Percentiles rank a stretch among this genome's conserved stretches.
These are phyloP conservation scores for Ophiosphaerella herpotricha DNA, from an alignment of 2,329 filamentous ascomycete genomes.

Conservation along the genomic window DNA sequence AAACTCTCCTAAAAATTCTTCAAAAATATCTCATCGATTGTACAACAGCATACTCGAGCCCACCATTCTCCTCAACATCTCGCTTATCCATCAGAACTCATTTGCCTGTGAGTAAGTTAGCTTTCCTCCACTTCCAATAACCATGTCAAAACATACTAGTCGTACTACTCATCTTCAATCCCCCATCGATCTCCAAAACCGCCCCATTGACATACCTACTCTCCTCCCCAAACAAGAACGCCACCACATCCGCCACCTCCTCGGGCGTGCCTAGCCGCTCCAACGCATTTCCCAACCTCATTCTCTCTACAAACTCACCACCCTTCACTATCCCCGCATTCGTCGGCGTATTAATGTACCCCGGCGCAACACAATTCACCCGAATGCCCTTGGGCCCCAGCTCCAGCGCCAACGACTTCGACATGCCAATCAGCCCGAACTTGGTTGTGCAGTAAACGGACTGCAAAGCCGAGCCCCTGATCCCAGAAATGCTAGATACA, in stretches of 20 bases:
- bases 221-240: constrained; percentile 54
- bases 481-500: constrained; percentile 31
- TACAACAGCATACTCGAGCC: too few relatives aligned
- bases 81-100: too few relatives aligned
- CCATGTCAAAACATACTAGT: constrained; percentile 11
- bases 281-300: constrained; percentile 48
- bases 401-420: constrained; percentile 39
- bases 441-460: constrained; percentile 44
- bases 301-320: constrained; percentile 48
- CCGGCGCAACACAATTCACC: constrained; percentile 41
- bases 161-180: constrained; percentile 38
- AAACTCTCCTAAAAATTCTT: too few relatives aligned
- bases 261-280: constrained; percentile 51
- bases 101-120: not conserved
- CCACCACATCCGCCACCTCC: constrained; percentile 57
- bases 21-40: too few relatives aligned
- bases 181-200: constrained; percentile 56
- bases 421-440: constrained; percentile 42
- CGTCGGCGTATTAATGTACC: constrained; percentile 54
- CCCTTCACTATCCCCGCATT: constrained; percentile 58
- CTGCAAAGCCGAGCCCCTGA: constrained; percentile 31
- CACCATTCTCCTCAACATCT: too few relatives aligned
- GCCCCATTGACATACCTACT: constrained; percentile 54
- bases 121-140: not conserved
- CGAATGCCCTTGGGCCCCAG: constrained; percentile 37